Percentiles rank a stretch among this genome's conserved stretches.
Conservation (phyloP, 306 rosid species). For the Neltuma alba region DNA sequence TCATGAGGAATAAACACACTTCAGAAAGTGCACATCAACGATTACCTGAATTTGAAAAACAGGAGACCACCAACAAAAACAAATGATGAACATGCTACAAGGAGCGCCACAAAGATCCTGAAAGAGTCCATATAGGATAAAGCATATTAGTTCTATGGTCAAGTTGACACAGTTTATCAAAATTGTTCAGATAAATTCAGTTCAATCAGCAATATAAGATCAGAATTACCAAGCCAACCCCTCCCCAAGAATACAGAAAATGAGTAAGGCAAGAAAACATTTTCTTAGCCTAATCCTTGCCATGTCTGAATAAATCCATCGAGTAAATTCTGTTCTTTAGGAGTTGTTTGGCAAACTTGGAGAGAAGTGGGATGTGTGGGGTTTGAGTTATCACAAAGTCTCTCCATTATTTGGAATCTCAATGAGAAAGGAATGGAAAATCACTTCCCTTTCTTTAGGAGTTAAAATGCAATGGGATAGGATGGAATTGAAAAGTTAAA, state of each 20-base stretch:
- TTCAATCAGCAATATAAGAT: not conserved
- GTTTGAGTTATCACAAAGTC: not conserved
- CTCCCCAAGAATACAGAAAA: not conserved
- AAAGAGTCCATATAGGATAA: constrained; percentile 36
- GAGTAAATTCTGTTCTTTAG: not conserved
- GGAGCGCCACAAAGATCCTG: constrained; percentile 87
- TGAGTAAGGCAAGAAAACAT: not conserved
- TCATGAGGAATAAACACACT: constrained; percentile 15
- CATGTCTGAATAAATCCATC: not conserved
- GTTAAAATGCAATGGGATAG: not conserved
- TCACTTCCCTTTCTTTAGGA: not conserved
- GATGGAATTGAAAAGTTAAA: not conserved
- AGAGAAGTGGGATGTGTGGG: not conserved
- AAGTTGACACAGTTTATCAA: not conserved
- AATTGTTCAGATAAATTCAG: constrained; percentile 13
- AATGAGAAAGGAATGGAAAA: not conserved
- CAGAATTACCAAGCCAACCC: not conserved
- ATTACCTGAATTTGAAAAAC: constrained; percentile 88
- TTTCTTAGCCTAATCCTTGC: not conserved
- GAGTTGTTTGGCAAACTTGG: not conserved
- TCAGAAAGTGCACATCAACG: constrained; percentile 28
- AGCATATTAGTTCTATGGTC: not conserved
- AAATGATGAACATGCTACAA: constrained; percentile 79
- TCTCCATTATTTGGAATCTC: not conserved
- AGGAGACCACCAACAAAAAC: constrained; percentile 80